Evolutionary conservation across 805 yeast species (phyloP), one percentile per base, ranked within the genome.

Genomic region (Maudiozyma barnettii): DNA sequence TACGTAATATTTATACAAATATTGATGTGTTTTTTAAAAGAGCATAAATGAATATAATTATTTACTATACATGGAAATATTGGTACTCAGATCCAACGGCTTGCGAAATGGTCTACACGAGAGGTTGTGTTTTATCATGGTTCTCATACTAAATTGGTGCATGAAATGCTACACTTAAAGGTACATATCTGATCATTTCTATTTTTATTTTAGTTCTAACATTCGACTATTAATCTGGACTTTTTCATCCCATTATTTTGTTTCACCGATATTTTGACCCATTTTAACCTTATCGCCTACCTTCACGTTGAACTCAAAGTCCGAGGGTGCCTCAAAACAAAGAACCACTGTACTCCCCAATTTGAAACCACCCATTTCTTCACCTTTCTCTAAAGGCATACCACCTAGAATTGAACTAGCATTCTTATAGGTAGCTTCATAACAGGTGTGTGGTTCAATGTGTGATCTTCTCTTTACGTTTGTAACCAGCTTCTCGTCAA

Each of bases 301-400:
- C 42, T 75, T 70, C 41, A 89, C 74, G 35, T 75, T 69, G 60
- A 89, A 93, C 58, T 77, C 67, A 65, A 91, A 93, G 51, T 74
- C 70, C 48, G 74, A 76, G 22, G 99, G 99, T 1, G 97, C 99
- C 68, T 93, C 99, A 67, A 93, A 93, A 20, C 91, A 95, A 53
- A 93, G 72, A 16, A 93, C 99, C n/a, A 93, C 93, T 0, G 99
- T 93, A 26, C 95, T 84, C 0, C 99, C 99, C 45, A 93, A 73
- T 71, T 85, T 85, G 69, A 93, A 93, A 0, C 99, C 99, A 39
- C 99, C 99, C 76, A 93, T 84, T 66, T 93, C 96, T 59, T 87
- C 85, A 38, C 99, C 99, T 67, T 86, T 88, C 19, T 78, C 71
- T 44, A 93, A 74, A 2, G 99, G 99, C 59, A 78, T 78, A 8